phyloP scores from a whole-genome alignment of 441 rosid species.

The Isatis lusitanica region DNA sequence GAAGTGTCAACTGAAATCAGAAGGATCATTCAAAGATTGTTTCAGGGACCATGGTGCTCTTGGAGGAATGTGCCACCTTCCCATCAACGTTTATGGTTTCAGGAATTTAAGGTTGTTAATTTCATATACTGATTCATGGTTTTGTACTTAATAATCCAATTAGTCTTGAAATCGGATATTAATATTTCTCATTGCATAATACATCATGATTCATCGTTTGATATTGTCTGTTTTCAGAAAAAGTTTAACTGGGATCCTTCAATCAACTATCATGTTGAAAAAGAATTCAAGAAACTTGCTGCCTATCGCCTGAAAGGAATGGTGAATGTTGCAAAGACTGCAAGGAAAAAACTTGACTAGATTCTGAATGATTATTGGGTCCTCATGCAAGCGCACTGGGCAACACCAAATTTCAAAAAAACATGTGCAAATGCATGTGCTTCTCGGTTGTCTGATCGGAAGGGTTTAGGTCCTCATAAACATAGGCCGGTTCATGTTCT shows the following conservation, averaged over 20 bases:
- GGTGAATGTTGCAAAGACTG: not conserved
- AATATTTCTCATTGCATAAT: too few relatives aligned
- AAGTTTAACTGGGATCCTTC: not conserved
- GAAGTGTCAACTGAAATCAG: not conserved
- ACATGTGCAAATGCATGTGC: not conserved
- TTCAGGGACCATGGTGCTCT: not conserved
- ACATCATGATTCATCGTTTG: not conserved
- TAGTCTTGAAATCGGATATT: too few relatives aligned
- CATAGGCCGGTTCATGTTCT: not conserved
- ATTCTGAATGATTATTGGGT: not conserved
- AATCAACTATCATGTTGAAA: not conserved
- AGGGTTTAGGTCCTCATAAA: not conserved
- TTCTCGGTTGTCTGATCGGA: not conserved
- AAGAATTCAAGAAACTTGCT: not conserved
- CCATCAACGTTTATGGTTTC: not conserved
- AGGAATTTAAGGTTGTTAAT: not conserved
- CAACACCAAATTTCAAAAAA: not conserved
- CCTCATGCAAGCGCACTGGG: not conserved
- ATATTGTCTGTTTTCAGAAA: not conserved
- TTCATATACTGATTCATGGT: not conserved
- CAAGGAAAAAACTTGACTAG: not conserved
- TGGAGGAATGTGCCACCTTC: not conserved
- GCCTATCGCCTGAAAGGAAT: not conserved
- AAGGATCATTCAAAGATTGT: not conserved
- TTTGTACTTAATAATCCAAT: not conserved